Evolutionary conservation across 441 rosid species (phyloP).

Genomic region (Gossypium lobatum): DNA sequence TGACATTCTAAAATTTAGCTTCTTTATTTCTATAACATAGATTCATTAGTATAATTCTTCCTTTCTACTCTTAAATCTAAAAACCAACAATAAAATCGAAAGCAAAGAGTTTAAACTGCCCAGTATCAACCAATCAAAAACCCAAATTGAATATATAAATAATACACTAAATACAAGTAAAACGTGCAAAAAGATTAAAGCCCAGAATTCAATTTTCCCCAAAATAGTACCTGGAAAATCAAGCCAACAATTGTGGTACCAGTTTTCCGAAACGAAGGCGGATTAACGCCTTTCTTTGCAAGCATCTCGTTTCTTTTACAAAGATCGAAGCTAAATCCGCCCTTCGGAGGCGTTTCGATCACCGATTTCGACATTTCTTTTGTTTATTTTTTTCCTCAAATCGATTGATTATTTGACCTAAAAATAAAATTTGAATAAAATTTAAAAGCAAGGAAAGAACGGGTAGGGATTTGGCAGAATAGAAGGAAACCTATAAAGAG

Average conservation of each 20-base stretch:
- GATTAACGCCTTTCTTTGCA: conserved; percentile 53
- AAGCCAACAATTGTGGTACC: conserved; percentile 97
- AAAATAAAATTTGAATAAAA: neutral
- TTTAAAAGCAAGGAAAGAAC: neutral
- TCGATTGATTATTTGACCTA: neutral
- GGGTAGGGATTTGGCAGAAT: neutral
- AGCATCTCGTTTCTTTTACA: conserved; percentile 85
- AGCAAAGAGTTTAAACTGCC: neutral
- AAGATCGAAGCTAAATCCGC: conserved; percentile 91
- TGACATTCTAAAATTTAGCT: neutral
- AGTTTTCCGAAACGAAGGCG: conserved; percentile 74
- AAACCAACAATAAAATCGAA: neutral
- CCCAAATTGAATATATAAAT: neutral
- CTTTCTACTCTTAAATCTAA: neutral
- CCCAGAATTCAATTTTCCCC: neutral
- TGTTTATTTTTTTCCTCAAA: neutral
- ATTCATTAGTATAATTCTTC: neutral
- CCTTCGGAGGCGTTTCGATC: conserved; percentile 54
- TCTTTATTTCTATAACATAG: neutral
- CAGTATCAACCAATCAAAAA: neutral
- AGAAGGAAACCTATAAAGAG: neutral
- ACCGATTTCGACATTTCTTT: conserved; percentile 35
- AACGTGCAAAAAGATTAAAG: neutral
- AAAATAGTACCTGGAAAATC: conserved; percentile 56
- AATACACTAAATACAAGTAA: neutral